These are phyloP conservation scores for Trichosporon coremiiforme DNA, from an alignment of 1,284 basidiomycete species.

Conservation along the genomic window DNA sequence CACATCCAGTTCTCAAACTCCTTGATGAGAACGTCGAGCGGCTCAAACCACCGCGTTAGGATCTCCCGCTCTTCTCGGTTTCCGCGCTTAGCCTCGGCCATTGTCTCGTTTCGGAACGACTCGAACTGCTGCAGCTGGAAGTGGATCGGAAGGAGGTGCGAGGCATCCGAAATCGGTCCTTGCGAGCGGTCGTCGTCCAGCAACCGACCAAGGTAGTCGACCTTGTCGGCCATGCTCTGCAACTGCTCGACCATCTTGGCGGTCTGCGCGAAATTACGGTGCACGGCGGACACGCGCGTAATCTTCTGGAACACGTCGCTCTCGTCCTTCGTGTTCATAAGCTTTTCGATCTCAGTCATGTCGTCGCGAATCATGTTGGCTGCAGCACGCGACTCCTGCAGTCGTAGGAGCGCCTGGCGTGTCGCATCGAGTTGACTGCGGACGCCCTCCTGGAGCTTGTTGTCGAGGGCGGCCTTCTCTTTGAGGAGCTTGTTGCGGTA, in stretches of 20 bases:
- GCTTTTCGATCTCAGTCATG: constrained; percentile 80
- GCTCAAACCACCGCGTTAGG: constrained; percentile 79
- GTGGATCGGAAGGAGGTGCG: constrained; percentile 87
- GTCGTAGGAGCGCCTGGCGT: constrained; percentile 80
- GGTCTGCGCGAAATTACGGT: constrained; percentile 91
- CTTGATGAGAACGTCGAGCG: constrained; percentile 76
- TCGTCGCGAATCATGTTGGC: constrained; percentile 89
- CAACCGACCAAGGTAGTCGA: constrained; percentile 76
- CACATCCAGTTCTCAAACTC: constrained; percentile 87
- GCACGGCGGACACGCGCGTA: constrained; percentile 88
- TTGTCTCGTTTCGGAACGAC: constrained; percentile 86
- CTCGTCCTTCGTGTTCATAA: constrained; percentile 59
- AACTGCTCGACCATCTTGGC: constrained; percentile 94
- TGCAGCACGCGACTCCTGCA: constrained; percentile 77
- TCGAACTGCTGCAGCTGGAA: constrained; percentile 87
- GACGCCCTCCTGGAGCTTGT: constrained; percentile 86
- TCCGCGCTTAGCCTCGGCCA: constrained; percentile 86
- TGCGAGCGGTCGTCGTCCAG: constrained; percentile 68
- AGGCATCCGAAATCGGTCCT: constrained; percentile 76
- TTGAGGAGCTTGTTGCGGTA: constrained; percentile 94
- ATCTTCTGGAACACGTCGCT: constrained; percentile 79
- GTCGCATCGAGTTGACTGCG: constrained; percentile 93
- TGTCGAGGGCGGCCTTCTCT: constrained; percentile 94
- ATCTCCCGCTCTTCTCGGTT: constrained; percentile 65
- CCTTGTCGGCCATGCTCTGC: constrained; percentile 80